Evolutionary conservation across 73 alveolate species (phyloP).

Genomic region (Symbiodinium natans): DNA sequence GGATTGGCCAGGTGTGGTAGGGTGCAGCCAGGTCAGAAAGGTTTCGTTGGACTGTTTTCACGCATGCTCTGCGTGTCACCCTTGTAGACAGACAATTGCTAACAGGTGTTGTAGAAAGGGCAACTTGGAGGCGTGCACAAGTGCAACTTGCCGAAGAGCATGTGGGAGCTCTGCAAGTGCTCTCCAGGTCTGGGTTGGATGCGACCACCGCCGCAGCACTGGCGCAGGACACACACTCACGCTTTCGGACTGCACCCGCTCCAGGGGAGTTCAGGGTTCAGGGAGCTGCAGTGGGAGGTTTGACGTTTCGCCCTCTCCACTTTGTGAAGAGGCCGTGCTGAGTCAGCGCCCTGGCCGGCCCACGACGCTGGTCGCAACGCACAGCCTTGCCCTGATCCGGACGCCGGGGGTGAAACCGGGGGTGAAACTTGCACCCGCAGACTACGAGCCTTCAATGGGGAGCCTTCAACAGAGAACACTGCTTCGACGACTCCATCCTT

Average conservation of each 20-base stretch:
- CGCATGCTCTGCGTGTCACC: too few species aligned
- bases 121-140: too few species aligned
- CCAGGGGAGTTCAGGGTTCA: not conserved
- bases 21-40: too few species aligned
- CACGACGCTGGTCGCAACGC: conserved; percentile 45
- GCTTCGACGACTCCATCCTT: too few species aligned
- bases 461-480: not conserved
- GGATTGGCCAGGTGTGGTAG: too few species aligned
- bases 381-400: conserved; percentile 59
- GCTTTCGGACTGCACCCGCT: not conserved
- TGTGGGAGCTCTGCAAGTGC: too few species aligned
- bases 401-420: too few species aligned
- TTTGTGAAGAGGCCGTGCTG: not conserved
- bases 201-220: conserved; percentile 55
- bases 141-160: too few species aligned
- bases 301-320: not conserved
- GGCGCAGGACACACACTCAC: conserved; percentile 22
- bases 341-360: conserved; percentile 20
- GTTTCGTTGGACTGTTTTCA: too few species aligned
- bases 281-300: not conserved
- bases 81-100: too few species aligned
- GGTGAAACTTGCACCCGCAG: not conserved
- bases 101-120: too few species aligned
- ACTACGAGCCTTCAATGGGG: not conserved
- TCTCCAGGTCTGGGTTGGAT: conserved; percentile 57